Evolutionary conservation across 2,329 filamentous ascomycete genomes (phyloP).

Genomic region (Microsporum canis): DNA sequence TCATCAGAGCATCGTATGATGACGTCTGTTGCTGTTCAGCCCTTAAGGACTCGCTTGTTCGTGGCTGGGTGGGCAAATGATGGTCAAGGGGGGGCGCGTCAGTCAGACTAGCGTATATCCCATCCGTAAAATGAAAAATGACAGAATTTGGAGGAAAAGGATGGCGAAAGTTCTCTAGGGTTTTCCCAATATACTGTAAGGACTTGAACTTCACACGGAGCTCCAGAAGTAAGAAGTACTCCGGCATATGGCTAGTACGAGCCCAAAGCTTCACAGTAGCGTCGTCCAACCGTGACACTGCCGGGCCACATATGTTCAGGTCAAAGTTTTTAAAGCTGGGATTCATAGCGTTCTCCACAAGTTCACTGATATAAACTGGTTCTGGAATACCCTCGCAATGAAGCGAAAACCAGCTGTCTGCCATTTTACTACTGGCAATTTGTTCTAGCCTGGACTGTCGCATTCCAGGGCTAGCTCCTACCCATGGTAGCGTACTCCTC

Average conservation of each 20-base stretch:
- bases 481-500: constrained; percentile 54
- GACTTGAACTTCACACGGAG: constrained; percentile 58
- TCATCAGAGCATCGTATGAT: constrained; percentile 80
- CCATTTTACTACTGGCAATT: constrained; percentile 58
- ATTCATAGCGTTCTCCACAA: constrained; percentile 69
- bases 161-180: constrained; percentile 52
- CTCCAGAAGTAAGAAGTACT: constrained; percentile 58
- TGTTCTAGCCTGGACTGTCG: constrained; percentile 68
- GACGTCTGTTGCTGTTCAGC: constrained; percentile 51
- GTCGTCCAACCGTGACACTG: constrained; percentile 53
- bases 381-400: constrained; percentile 56
- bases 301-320: constrained; percentile 50
- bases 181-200: constrained; percentile 66
- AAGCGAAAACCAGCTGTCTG: constrained; percentile 80
- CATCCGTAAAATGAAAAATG: constrained; percentile 74
- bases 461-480: constrained; percentile 44
- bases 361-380: constrained; percentile 84
- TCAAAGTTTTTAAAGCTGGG: constrained; percentile 83
- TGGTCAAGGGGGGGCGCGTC: constrained; percentile 47
- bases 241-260: constrained; percentile 41
- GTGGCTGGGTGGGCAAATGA: constrained; percentile 11
- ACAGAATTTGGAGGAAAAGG: constrained; percentile 71
- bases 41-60: constrained; percentile 26
- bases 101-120: constrained; percentile 64
- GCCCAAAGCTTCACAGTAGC: constrained; percentile 67